A percentile compares a stretch with the other conserved stretches of the same genome.
These are phyloP conservation scores for Xerocomus potaroensis DNA, from an alignment of 768 basidiomycete genomes.

Conservation along the genomic window DNA sequence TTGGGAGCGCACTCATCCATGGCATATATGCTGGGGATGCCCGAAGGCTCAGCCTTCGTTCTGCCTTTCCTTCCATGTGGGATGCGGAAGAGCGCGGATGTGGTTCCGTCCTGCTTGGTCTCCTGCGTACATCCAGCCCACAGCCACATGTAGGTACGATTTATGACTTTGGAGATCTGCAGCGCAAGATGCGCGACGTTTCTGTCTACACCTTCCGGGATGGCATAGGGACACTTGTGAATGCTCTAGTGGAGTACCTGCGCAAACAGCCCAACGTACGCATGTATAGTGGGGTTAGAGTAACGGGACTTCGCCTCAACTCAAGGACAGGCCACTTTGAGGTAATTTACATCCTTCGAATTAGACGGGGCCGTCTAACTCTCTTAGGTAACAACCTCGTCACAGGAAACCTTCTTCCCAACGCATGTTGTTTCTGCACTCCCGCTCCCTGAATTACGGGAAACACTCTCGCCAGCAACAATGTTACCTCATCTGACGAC, in stretches of 20 bases:
- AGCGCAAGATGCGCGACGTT: slow-evolving; percentile 46
- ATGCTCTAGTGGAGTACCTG: slow-evolving; percentile 49
- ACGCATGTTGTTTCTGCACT: slow-evolving; percentile 78
- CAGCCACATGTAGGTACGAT: slow-evolving; percentile 11
- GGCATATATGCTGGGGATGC: slow-evolving; percentile 93
- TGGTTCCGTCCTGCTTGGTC: slow-evolving; percentile 68
- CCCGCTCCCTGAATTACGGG: slow-evolving; percentile 52
- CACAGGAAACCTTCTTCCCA: slow-evolving; percentile 35
- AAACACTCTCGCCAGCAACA: slow-evolving; percentile 37
- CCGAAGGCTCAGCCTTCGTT: slow-evolving; percentile 62
- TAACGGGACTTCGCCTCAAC: slow-evolving; percentile 33
- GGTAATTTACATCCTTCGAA: slow-evolving; percentile 32
- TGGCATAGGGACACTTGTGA: slow-evolving; percentile 67
- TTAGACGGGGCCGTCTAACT: slow-evolving; percentile 2
- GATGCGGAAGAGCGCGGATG: slow-evolving; percentile 60
- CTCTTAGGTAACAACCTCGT: slow-evolving; percentile 32
- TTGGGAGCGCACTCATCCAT: slow-evolving; percentile 82
- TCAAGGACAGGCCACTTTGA: slow-evolving; percentile 38
- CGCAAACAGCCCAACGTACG: slow-evolving; percentile 50
- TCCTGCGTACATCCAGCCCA: slow-evolving; percentile 32
- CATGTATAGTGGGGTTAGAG: slow-evolving; percentile 42
- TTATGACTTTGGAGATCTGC: slow-evolving; percentile 50
- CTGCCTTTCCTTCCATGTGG: slow-evolving; percentile 75
- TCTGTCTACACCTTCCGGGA: slow-evolving; percentile 80
- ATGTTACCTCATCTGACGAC: slow-evolving; percentile 58